phyloP scores from a whole-genome alignment of 371 early-diverging fungal species.

The Globomyces sp. region DNA sequence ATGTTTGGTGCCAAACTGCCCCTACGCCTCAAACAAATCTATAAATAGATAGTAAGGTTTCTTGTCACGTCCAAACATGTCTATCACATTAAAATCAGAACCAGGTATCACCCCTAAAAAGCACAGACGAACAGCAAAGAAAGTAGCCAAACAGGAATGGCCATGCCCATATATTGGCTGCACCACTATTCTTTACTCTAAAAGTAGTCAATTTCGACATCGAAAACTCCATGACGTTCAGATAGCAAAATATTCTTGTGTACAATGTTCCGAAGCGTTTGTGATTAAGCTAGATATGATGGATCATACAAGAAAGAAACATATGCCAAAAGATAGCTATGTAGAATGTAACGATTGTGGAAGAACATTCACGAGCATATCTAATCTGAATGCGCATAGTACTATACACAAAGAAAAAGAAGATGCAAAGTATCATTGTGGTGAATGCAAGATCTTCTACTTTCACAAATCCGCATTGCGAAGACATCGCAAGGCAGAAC shows the following conservation, averaged over 20 bases:
- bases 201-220: conserved; percentile 10
- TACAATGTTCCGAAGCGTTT: conserved; percentile 3
- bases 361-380: conserved; percentile 12
- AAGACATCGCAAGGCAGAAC: conserved; percentile 10
- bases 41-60: too few species aligned
- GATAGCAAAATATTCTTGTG: neutral
- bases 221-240: conserved; percentile 6
- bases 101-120: neutral
- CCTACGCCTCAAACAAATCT: too few species aligned
- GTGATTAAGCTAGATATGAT: conserved; percentile 12
- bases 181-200: conserved; percentile 13
- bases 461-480: conserved; percentile 10
- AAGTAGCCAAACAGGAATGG: conserved; percentile 1
- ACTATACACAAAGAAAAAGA: conserved; percentile 1
- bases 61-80: too few species aligned
- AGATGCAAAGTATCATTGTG: conserved; percentile 3
- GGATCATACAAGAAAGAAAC: conserved; percentile 10
- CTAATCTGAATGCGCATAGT: conserved; percentile 16
- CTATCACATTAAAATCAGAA: too few species aligned
- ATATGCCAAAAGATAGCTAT: conserved; percentile 11
- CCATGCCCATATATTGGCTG: conserved; percentile 9
- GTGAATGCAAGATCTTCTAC: neutral
- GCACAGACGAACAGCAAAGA: conserved; percentile 12
- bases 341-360: conserved; percentile 14
- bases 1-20: too few species aligned